These are phyloP conservation scores for Polyplosphaeria fusca DNA, from an alignment of 495 filamentous ascomycete species.

Conservation along the genomic window DNA sequence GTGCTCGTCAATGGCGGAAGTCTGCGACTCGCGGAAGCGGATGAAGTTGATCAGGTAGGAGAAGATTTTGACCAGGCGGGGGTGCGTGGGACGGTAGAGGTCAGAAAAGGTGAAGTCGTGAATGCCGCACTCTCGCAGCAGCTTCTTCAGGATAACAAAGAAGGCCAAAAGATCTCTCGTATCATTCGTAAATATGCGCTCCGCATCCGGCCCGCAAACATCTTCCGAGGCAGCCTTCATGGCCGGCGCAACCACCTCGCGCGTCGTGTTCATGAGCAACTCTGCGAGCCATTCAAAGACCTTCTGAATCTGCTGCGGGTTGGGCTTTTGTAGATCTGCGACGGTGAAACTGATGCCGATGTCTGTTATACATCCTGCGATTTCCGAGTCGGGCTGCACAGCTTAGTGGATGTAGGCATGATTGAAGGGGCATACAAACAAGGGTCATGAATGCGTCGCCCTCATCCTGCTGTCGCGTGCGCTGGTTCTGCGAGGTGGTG, in stretches of 20 bases:
- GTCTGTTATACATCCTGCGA: conserved; percentile 93
- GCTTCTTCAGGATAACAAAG: conserved; percentile 69
- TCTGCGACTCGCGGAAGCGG: conserved; percentile 89
- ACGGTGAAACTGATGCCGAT: conserved; percentile 84
- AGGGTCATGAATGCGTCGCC: conserved; percentile 86
- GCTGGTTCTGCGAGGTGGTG: conserved; percentile 41
- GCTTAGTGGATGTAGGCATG: conserved; percentile 8
- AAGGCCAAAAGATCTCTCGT: conserved; percentile 92
- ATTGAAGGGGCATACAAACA: conserved; percentile 43
- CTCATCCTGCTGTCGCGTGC: conserved; percentile 72
- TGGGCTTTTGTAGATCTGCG: conserved; percentile 90
- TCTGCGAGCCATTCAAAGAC: conserved; percentile 98
- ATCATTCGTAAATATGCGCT: conserved; percentile 72
- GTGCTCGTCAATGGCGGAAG: conserved; percentile 79
- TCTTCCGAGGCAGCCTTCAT: conserved; percentile 89
- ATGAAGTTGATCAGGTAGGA: conserved; percentile 98
- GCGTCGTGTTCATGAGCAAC: conserved; percentile 83
- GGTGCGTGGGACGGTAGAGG: conserved; percentile 80
- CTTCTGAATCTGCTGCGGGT: conserved; percentile 88
- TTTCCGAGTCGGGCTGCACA: conserved; percentile 71
- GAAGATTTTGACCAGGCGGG: conserved; percentile 84
- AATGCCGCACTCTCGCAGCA: conserved; percentile 85
- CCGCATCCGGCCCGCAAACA: conserved; percentile 73
- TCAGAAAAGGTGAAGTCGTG: conserved; percentile 91
- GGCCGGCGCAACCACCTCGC: conserved; percentile 86